Conservation (phyloP, 2,329 filamentous ascomycete genomes). For the Zymoseptoria pseudotritici region DNA sequence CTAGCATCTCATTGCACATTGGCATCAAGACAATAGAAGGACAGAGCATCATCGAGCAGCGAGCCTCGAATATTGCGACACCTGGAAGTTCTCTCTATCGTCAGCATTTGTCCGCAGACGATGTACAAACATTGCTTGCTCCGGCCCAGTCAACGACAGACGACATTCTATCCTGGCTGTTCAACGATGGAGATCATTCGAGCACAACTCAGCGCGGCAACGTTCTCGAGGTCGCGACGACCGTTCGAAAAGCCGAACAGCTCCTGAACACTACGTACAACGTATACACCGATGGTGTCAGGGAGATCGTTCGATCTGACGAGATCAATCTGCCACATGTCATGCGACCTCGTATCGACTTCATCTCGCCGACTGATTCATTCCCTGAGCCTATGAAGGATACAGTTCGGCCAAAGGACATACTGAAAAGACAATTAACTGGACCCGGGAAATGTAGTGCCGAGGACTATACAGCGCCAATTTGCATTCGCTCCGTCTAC, state of each 20-base stretch:
- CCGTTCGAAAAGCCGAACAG: conserved; percentile 11
- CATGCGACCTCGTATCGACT: conserved; percentile 12
- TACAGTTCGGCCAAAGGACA: background rate
- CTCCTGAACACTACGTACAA: conserved; percentile 18
- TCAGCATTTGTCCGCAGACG: conserved; percentile 9
- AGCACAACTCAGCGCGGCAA: conserved; percentile 3
- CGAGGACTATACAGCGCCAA: conserved; percentile 12
- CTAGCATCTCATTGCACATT: conserved; percentile 16
- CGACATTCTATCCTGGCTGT: conserved; percentile 10
- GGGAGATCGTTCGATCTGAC: conserved; percentile 14
- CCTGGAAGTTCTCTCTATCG: conserved; percentile 10
- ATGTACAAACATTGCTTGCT: conserved; percentile 5
- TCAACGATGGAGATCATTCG: conserved; percentile 8
- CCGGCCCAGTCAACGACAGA: conserved; percentile 3
- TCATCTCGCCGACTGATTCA: conserved; percentile 16
- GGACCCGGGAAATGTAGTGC: conserved; percentile 7
- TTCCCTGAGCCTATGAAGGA: conserved; percentile 10
- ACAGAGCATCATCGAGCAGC: conserved; percentile 9
- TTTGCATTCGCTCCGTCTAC: conserved; percentile 18
- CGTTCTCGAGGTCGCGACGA: conserved; percentile 18
- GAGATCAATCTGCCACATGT: conserved; percentile 11
- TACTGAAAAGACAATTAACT: background rate
- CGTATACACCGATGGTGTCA: conserved; percentile 11
- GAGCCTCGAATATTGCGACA: conserved; percentile 3
- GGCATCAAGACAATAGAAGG: conserved; percentile 12